Conservation (phyloP, 164 flowering plant genomes). For the Taxillus chinensis region DNA sequence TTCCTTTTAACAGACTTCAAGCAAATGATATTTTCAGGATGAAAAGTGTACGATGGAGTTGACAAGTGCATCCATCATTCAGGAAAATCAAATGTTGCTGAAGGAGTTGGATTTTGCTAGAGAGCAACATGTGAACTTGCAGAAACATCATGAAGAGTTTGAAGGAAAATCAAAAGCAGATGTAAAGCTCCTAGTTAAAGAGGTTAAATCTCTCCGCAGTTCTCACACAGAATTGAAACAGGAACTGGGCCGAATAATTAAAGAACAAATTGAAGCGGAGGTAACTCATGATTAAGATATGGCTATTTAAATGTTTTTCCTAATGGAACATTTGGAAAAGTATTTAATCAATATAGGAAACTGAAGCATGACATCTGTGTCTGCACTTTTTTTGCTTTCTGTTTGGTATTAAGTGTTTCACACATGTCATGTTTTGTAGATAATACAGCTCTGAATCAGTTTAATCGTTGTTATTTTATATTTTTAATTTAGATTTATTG, state of each 20-base stretch:
- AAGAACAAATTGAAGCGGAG: neutral
- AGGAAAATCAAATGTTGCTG: slow-evolving; percentile 29
- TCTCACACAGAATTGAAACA: slow-evolving; percentile 39
- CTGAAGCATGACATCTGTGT: too few relatives aligned
- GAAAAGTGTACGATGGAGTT: slow-evolving; percentile 22
- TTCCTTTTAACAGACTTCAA: neutral
- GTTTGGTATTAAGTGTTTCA: too few relatives aligned
- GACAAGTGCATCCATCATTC: slow-evolving; percentile 18
- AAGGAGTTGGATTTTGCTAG: slow-evolving; percentile 24
- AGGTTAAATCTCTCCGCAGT: slow-evolving; percentile 37
- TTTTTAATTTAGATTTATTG: too few relatives aligned
- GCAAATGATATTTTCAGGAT: slow-evolving; percentile 18
- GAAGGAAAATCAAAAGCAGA: slow-evolving; percentile 40
- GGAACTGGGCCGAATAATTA: slow-evolving; percentile 28
- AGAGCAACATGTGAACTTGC: slow-evolving; percentile 22
- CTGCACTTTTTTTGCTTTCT: too few relatives aligned
- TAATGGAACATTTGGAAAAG: too few relatives aligned
- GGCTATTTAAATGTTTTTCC: too few relatives aligned
- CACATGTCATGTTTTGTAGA: too few relatives aligned
- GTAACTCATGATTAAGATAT: neutral
- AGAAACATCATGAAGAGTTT: slow-evolving; percentile 26
- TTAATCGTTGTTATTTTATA: too few relatives aligned
- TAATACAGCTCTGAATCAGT: too few relatives aligned
- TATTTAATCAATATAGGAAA: too few relatives aligned
- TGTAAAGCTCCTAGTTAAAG: slow-evolving; percentile 34